phyloP scores from a whole-genome alignment of 257 asterid species.

The Penstemon barbatus region DNA sequence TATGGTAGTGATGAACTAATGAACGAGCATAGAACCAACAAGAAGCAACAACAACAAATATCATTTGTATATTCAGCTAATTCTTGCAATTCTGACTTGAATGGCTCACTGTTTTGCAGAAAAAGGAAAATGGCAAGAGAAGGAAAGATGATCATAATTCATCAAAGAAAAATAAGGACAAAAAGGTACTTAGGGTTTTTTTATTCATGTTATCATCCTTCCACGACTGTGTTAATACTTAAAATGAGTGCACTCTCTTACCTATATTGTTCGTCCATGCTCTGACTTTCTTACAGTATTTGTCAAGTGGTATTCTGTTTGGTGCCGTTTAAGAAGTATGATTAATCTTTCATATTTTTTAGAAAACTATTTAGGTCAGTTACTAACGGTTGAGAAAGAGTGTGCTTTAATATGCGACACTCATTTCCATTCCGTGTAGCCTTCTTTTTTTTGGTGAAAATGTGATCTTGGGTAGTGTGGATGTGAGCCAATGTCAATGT shows the following conservation, averaged over 20 bases:
- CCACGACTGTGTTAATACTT: background rate
- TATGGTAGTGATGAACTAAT: conserved; percentile 6
- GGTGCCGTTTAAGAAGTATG: background rate
- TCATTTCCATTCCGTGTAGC: too few species aligned
- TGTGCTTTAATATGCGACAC: too few species aligned
- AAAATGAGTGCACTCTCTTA: too few species aligned
- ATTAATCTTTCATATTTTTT: too few species aligned
- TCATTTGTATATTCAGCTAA: conserved; percentile 15
- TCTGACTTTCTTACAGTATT: background rate
- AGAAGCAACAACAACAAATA: background rate
- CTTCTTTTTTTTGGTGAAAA: too few species aligned
- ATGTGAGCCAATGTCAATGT: too few species aligned
- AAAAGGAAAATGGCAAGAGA: conserved; percentile 87
- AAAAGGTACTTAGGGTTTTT: conserved; percentile 55
- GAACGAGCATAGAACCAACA: conserved; percentile 9
- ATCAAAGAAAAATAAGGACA: conserved; percentile 71
- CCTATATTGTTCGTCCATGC: too few species aligned
- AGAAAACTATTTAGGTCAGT: too few species aligned
- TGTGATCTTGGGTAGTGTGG: too few species aligned
- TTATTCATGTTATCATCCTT: conserved; percentile 12
- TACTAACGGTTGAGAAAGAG: too few species aligned
- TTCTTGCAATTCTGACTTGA: background rate
- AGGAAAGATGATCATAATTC: conserved; percentile 77
- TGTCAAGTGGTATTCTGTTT: background rate
- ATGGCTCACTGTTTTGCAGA: conserved; percentile 49